Percentiles rank a stretch among this genome's conserved stretches.
Evolutionary conservation across 2,329 filamentous ascomycete species (phyloP).

Genomic region (Colletotrichum agaves): DNA sequence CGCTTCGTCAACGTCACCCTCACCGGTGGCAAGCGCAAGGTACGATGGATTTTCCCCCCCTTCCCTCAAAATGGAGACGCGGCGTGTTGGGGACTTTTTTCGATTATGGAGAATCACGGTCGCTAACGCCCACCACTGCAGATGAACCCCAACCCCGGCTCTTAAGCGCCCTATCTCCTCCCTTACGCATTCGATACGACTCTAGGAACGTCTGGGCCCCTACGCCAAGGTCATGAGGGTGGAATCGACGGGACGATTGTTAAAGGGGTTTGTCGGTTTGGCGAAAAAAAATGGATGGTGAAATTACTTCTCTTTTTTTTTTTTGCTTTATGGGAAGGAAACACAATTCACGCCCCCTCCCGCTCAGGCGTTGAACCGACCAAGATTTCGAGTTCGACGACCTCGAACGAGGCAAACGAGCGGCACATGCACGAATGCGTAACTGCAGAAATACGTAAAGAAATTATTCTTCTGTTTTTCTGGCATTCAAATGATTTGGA

Average conservation of each 20-base stretch:
- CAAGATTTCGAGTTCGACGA: no score
- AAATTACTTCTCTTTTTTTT: constrained; percentile 14
- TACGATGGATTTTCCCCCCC: constrained; percentile 48
- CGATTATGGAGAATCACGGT: neutral
- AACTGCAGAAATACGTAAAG: constrained; percentile 34
- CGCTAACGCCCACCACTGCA: constrained; percentile 40
- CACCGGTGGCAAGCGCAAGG: constrained; percentile 98
- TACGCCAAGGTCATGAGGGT: constrained; percentile 35
- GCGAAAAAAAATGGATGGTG: constrained; percentile 29
- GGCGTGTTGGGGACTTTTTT: no score
- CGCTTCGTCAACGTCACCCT: constrained; percentile 98
- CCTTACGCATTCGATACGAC: constrained; percentile 38
- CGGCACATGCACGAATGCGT: constrained; percentile 35
- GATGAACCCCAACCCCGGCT: constrained; percentile 56
- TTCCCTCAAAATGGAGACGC: neutral
- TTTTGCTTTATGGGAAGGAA: constrained; percentile 14
- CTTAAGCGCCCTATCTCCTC: constrained; percentile 44
- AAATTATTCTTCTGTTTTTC: constrained; percentile 27
- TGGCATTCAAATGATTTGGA: constrained; percentile 33
- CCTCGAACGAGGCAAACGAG: no score
- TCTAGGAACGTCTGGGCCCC: constrained; percentile 37
- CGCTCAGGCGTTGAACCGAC: no score
- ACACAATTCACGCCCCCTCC: neutral
- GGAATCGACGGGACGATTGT: constrained; percentile 37
- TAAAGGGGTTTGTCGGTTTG: constrained; percentile 18